Evolutionary conservation across 352 stramenopile genomes (phyloP).

Genomic region (Globisporangium splendens): DNA sequence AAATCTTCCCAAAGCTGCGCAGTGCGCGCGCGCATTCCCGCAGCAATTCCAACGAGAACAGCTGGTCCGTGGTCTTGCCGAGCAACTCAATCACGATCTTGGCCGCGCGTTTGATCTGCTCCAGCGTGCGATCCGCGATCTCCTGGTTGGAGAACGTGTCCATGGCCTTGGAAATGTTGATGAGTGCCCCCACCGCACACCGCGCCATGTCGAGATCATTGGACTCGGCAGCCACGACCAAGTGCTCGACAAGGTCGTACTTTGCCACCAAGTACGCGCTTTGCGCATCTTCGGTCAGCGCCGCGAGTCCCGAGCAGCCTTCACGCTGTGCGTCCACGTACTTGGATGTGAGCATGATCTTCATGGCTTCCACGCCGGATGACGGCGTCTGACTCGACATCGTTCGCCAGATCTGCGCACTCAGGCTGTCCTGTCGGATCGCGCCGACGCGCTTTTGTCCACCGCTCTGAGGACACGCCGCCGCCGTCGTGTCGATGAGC

Average conservation of each 20-base stretch:
- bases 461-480: conserved; percentile 65
- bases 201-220: conserved; percentile 67
- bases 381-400: conserved; percentile 47
- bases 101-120: conserved; percentile 49
- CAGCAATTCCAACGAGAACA: conserved; percentile 68
- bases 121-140: conserved; percentile 25
- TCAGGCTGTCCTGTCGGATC: conserved; percentile 42
- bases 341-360: conserved; percentile 81
- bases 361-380: conserved; percentile 79
- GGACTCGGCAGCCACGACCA: conserved; percentile 41
- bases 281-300: conserved; percentile 62
- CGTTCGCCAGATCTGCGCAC: conserved; percentile 57
- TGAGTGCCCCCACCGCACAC: conserved; percentile 58
- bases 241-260: conserved; percentile 44
- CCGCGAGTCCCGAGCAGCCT: conserved; percentile 65
- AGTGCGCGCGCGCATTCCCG: conserved; percentile 69
- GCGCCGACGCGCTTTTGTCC: conserved; percentile 53
- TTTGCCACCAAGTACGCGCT: conserved; percentile 60
- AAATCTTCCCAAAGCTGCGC: conserved; percentile 46
- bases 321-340: conserved; percentile 71
- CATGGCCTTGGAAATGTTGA: conserved; percentile 63
- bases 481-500: conserved; percentile 42
- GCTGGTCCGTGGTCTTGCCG: conserved; percentile 37
- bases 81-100: conserved; percentile 42
- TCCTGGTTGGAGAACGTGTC: conserved; percentile 41